phyloP scores from a whole-genome alignment of 805 yeast species.

The Ogataea corticis region DNA sequence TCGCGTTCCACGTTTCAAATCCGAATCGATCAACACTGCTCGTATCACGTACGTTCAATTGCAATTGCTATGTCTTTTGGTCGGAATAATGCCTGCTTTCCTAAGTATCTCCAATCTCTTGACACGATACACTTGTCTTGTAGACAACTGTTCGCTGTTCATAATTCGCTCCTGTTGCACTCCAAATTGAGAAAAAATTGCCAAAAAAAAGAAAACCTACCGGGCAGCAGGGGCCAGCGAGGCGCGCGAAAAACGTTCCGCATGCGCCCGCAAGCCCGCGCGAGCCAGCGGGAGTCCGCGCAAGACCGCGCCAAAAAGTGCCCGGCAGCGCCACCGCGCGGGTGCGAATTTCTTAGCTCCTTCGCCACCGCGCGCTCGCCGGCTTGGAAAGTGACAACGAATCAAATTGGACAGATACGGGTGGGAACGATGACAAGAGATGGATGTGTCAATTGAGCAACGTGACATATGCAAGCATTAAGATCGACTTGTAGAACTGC shows the following conservation, averaged over 20 bases:
- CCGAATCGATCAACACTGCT: not conserved
- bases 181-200: slow-evolving; percentile 8
- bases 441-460: not conserved
- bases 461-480: not conserved
- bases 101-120: not conserved
- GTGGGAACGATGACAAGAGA: not conserved
- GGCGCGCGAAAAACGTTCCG: not conserved
- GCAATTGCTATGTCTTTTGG: not conserved
- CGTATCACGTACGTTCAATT: not conserved
- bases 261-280: not conserved
- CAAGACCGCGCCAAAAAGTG: not conserved
- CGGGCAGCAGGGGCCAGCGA: not conserved
- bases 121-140: not conserved
- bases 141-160: slow-evolving; percentile 7
- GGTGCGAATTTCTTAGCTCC: slow-evolving; percentile 7
- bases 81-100: no score
- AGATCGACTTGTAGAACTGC: not conserved
- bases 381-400: slow-evolving; percentile 22
- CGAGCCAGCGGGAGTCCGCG: slow-evolving; percentile 4
- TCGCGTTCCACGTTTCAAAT: not conserved
- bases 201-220: slow-evolving; percentile 3
- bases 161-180: slow-evolving; percentile 7
- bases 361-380: slow-evolving; percentile 1
- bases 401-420: slow-evolving; percentile 18
- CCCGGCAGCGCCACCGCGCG: slow-evolving; percentile 7